Evolutionary conservation across 176 grass and related monocot species (phyloP).

Genomic region (Rhynchospora tenuis): DNA sequence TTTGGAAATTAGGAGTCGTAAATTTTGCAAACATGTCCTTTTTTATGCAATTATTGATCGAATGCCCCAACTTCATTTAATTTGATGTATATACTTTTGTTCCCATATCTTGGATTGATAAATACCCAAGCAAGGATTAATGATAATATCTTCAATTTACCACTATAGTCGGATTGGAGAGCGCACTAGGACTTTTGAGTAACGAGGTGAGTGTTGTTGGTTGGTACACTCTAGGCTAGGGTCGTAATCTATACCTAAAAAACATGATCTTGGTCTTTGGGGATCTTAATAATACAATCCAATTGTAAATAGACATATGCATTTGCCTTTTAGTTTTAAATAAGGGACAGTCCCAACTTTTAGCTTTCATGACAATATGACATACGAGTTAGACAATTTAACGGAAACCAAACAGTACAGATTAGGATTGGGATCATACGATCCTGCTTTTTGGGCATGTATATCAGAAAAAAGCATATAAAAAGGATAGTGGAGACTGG

Average conservation of each 20-base stretch:
- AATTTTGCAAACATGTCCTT: not conserved
- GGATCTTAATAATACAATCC: not conserved
- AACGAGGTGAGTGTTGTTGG: not conserved
- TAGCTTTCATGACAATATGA: not conserved
- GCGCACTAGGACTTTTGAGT: not conserved
- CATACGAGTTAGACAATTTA: not conserved
- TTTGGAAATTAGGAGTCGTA: not conserved
- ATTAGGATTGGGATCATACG: not conserved
- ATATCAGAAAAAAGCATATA: too few relatives aligned
- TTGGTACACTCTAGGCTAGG: not conserved
- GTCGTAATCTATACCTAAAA: not conserved
- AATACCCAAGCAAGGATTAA: too few relatives aligned
- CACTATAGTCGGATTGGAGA: too few relatives aligned
- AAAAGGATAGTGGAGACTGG: too few relatives aligned
- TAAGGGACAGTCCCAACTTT: not conserved
- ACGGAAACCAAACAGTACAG: not conserved
- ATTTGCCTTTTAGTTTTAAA: not conserved
- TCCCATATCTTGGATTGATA: too few relatives aligned
- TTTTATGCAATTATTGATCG: not conserved
- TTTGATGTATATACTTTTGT: not conserved
- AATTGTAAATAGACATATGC: not conserved
- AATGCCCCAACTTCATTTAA: not conserved
- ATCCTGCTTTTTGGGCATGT: too few relatives aligned
- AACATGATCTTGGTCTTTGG: not conserved
- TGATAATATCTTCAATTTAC: too few relatives aligned